Evolutionary conservation across 1,284 basidiomycete genomes (phyloP).

Genomic region (Tilletia indica): DNA sequence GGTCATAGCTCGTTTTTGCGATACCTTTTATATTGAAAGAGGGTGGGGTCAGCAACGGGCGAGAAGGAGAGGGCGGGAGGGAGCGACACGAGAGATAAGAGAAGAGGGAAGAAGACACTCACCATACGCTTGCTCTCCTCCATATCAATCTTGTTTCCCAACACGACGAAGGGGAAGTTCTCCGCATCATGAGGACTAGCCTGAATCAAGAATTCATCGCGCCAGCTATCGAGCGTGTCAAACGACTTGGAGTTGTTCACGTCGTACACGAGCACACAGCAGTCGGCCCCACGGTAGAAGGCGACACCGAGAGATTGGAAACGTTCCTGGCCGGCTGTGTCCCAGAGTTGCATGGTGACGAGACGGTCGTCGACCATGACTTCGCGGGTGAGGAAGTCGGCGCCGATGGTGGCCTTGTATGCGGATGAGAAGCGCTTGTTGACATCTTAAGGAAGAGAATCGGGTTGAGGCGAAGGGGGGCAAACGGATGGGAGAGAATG

Average conservation of each 20-base stretch:
- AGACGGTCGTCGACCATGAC: slow-evolving; percentile 96
- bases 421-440: slow-evolving; percentile 99
- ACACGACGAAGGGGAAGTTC: slow-evolving; percentile 85
- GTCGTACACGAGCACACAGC: slow-evolving; percentile 98
- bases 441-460: slow-evolving; percentile 63
- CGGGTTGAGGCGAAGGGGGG: too few species aligned
- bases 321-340: slow-evolving; percentile 97
- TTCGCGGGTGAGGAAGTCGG: slow-evolving; percentile 80
- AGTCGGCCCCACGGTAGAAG: slow-evolving; percentile 98
- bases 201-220: slow-evolving; percentile 60
- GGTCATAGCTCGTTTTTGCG: slow-evolving; percentile 98
- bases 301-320: slow-evolving; percentile 98
- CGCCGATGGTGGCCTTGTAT: slow-evolving; percentile 71
- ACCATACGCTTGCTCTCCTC: slow-evolving; percentile 98
- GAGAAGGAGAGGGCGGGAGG: background rate
- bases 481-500: too few species aligned
- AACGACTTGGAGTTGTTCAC: slow-evolving; percentile 98
- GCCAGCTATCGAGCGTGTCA: slow-evolving; percentile 66
- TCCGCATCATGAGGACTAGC: slow-evolving; percentile 97
- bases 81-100: slow-evolving; percentile 11
- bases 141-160: slow-evolving; percentile 99
- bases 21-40: slow-evolving; percentile 67
- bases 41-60: background rate
- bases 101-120: slow-evolving; percentile 41
- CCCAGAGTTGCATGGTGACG: slow-evolving; percentile 98